These are phyloP conservation scores for Porodaedalea pini DNA, from an alignment of 1,284 basidiomycete species.

Conservation along the genomic window DNA sequence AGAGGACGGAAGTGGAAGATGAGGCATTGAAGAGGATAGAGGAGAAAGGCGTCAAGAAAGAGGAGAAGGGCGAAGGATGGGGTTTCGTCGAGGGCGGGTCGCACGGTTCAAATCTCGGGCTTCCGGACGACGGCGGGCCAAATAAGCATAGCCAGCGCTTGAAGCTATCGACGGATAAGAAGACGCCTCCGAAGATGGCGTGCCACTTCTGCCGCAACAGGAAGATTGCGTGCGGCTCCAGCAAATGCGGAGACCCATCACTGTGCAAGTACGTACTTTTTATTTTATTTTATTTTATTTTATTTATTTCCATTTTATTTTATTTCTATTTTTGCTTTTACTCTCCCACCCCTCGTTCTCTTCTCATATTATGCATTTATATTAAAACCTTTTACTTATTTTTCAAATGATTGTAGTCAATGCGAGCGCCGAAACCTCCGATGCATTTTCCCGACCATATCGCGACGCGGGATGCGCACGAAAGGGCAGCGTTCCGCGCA, in stretches of 20 bases:
- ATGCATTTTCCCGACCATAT: slow-evolving; percentile 18
- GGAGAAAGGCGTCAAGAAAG: not conserved
- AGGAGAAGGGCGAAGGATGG: slow-evolving; percentile 13
- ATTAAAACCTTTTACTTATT: too few relatives aligned
- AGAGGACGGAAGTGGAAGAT: not conserved
- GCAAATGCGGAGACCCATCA: slow-evolving; percentile 8
- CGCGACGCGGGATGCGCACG: slow-evolving; percentile 18
- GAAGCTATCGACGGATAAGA: slow-evolving; percentile 17
- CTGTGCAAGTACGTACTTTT: slow-evolving; percentile 18
- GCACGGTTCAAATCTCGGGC: not conserved
- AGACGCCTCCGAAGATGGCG: slow-evolving; percentile 18
- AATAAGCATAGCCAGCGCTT: not conserved
- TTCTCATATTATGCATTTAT: not conserved
- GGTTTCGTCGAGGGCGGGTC: slow-evolving; percentile 19
- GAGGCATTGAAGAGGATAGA: not conserved
- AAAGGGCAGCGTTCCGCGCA: slow-evolving; percentile 6
- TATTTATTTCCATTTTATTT: not conserved
- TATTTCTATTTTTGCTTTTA: too few relatives aligned
- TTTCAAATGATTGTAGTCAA: slow-evolving; percentile 7
- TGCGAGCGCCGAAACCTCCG: slow-evolving; percentile 15
- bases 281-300: not conserved
- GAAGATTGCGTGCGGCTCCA: slow-evolving; percentile 18
- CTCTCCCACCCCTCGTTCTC: too few relatives aligned
- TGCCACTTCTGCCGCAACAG: slow-evolving; percentile 19
- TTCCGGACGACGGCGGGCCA: not conserved